Evolutionary conservation across 1,284 basidiomycete species (phyloP).

Genomic region (Mycosarcoma maydis): DNA sequence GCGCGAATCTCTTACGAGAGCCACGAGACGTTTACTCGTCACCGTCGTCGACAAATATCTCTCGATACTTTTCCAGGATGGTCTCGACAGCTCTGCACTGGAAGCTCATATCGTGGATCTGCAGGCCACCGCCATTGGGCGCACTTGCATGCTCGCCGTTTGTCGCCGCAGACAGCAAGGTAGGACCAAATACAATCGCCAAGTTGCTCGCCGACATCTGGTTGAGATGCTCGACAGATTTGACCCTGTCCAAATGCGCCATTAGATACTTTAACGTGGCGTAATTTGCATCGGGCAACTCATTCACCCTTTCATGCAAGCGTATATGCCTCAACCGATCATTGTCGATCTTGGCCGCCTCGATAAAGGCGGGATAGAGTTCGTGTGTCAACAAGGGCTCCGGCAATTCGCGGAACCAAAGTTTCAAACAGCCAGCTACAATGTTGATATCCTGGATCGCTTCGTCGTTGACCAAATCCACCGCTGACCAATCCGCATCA

Average conservation of each 20-base stretch:
- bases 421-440: conserved; percentile 88
- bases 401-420: conserved; percentile 95
- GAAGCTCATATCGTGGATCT: conserved; percentile 64
- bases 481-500: conserved; percentile 71
- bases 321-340: conserved; percentile 78
- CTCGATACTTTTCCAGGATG: conserved; percentile 62
- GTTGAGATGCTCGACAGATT: conserved; percentile 72
- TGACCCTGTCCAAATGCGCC: conserved; percentile 80
- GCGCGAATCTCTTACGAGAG: too few relatives aligned
- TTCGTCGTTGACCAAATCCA: conserved; percentile 63
- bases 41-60: conserved; percentile 62
- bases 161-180: conserved; percentile 70
- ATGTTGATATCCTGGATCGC: conserved; percentile 87
- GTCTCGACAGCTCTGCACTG: conserved; percentile 65
- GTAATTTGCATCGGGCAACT: conserved; percentile 96
- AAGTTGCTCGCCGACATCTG: conserved; percentile 94
- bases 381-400: conserved; percentile 88
- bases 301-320: conserved; percentile 95
- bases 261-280: conserved; percentile 95
- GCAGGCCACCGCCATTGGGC: conserved; percentile 9
- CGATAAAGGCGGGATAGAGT: conserved; percentile 90
- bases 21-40: too few relatives aligned
- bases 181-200: conserved; percentile 96
- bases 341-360: conserved; percentile 88
- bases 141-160: conserved; percentile 18